Evolutionary conservation across 75 land plant genomes (phyloP), one percentile per base, ranked within the genome.

Genomic region (Selaginella tamariscina): DNA sequence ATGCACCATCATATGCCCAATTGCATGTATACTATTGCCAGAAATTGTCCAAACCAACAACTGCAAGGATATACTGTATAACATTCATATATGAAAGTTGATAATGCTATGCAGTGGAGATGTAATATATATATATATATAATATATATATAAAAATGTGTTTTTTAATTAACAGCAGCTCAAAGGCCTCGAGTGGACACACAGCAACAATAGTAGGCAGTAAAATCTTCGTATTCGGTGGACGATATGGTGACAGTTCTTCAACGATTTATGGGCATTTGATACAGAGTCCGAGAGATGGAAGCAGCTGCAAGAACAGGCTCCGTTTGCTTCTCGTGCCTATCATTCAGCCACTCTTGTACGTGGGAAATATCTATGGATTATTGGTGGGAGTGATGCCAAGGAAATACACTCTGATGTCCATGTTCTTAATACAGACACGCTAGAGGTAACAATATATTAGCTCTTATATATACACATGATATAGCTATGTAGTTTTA

Each of bases 221-320:
- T n/a, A 79, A 28, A 29, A 72, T 80, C 9, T 77, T 62, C 56
- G 75, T 80, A 2, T 29, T 77, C 30, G 82, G 82, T 13, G 82
- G 82, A 24, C 80, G 82, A 2, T 76, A 77, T 39, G 80, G 82
- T 21, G 72, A 77, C 44, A 30, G 18, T 80, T 80, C 56, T 73
- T 69, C 55, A 73, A 80, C 30, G 82, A 80, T 69, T 32, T 80
- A 29, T 80, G 82, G 82, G 80, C 29, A 21, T 80, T 80, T 70
- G 75, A 80, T 49, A 71, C 68, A 22, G 72, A 77, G 65, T 33
- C 55, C 15, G 79, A 77, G 56, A 65, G 65, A 30, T 80, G 82
- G 82, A 73, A 65, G 32, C 79, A 54, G 60, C 68, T 77, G 29
- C 75, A 77, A 57, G 32, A 27, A 24, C 77, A 80, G 8, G 72